phyloP scores from a whole-genome alignment of 2,329 filamentous ascomycete species.

The Hansfordia pulvinata region DNA sequence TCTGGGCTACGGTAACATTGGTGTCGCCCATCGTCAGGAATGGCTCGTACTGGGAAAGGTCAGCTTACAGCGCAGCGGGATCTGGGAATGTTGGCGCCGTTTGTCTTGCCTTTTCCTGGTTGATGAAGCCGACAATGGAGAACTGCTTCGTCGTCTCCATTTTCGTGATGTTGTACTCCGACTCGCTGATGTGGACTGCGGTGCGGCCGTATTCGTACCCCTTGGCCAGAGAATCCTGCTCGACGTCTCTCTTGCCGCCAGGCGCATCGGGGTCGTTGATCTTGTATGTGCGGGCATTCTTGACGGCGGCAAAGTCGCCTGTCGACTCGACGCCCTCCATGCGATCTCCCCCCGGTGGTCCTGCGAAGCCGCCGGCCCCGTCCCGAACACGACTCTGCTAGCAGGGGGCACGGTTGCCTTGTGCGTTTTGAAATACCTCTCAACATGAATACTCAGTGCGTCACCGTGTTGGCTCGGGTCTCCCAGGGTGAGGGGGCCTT shows the following conservation, averaged over 20 bases:
- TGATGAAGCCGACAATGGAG: slow-evolving; percentile 78
- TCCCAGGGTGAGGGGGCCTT: slow-evolving; percentile 68
- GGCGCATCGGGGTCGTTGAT: slow-evolving; percentile 61
- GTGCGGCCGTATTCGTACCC: slow-evolving; percentile 91
- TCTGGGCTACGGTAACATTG: slow-evolving; percentile 64
- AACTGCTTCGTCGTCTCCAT: slow-evolving; percentile 64
- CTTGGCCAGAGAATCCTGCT: slow-evolving; percentile 74
- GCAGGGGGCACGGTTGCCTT: slow-evolving; percentile 61
- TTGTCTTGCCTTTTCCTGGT: slow-evolving; percentile 41
- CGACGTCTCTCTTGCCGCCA: slow-evolving; percentile 70
- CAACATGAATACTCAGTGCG: slow-evolving; percentile 71
- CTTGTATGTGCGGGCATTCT: slow-evolving; percentile 65
- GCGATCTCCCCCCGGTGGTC: slow-evolving; percentile 30
- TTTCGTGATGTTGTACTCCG: slow-evolving; percentile 79
- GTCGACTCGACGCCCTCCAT: slow-evolving; percentile 34
- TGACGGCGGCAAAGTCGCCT: slow-evolving; percentile 52
- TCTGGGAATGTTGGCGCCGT: too few relatives aligned
- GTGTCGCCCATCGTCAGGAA: slow-evolving; percentile 77
- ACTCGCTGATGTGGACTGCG: slow-evolving; percentile 76
- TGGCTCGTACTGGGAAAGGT: slow-evolving; percentile 71
- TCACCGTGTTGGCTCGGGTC: slow-evolving; percentile 59
- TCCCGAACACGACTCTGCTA: slow-evolving; percentile 57
- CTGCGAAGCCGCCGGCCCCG: slow-evolving; percentile 33
- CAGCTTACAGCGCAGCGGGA: too few relatives aligned
- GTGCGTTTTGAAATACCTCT: slow-evolving; percentile 82